phyloP scores from a whole-genome alignment of 768 basidiomycete genomes.

The Glaciozyma martinii region DNA sequence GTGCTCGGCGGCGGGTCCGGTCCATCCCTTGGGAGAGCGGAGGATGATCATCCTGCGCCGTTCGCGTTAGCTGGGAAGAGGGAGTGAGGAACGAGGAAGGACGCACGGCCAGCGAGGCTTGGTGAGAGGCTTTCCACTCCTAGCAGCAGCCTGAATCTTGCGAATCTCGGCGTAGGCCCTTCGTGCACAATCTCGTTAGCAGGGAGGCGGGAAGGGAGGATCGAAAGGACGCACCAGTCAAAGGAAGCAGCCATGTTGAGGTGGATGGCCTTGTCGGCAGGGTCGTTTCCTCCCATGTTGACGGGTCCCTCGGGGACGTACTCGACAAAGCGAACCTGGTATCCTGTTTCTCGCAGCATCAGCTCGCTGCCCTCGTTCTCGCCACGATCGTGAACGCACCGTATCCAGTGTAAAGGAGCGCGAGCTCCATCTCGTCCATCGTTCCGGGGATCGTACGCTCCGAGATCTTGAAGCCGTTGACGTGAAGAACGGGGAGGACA shows the following conservation, averaged over 20 bases:
- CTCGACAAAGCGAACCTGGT: slow-evolving; percentile 74
- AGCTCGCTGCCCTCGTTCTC: slow-evolving; percentile 45
- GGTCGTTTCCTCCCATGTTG: slow-evolving; percentile 37
- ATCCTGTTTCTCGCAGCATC: slow-evolving; percentile 41
- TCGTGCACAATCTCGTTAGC: not conserved
- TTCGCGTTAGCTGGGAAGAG: not conserved
- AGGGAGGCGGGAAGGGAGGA: no score
- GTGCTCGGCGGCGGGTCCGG: slow-evolving; percentile 23
- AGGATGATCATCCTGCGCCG: slow-evolving; percentile 54
- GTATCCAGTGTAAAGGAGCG: slow-evolving; percentile 57
- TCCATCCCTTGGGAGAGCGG: slow-evolving; percentile 64
- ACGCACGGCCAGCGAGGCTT: slow-evolving; percentile 76
- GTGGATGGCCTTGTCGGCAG: slow-evolving; percentile 47
- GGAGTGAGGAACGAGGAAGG: not conserved
- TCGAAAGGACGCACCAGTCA: slow-evolving; percentile 49
- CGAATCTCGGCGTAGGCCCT: slow-evolving; percentile 40
- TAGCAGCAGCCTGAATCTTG: slow-evolving; percentile 69
- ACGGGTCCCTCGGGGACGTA: slow-evolving; percentile 42
- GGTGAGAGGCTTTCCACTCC: slow-evolving; percentile 59
- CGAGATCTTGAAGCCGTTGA: slow-evolving; percentile 74
- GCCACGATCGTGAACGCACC: not conserved
- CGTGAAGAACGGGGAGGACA: slow-evolving; percentile 79
- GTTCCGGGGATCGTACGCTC: slow-evolving; percentile 81
- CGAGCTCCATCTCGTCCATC: slow-evolving; percentile 81
- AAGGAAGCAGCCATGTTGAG: slow-evolving; percentile 69